Evolutionary conservation across 164 flowering plant species (phyloP).

Genomic region (Euptelea pleiosperma): DNA sequence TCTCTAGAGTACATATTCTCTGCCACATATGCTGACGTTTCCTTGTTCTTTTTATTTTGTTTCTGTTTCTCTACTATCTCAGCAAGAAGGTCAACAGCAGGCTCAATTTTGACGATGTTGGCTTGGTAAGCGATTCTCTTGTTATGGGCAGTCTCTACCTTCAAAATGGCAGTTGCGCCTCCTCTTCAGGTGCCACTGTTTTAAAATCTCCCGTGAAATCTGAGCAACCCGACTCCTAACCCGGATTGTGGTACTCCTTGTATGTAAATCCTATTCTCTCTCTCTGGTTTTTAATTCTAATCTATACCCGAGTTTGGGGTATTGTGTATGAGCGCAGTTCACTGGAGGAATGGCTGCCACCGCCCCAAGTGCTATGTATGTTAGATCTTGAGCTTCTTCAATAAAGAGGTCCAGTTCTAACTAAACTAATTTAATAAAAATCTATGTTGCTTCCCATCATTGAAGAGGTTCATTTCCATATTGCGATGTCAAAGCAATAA

Average conservation of each 20-base stretch:
- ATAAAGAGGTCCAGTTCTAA: conserved; percentile 4
- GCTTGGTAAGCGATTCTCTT: conserved; percentile 81
- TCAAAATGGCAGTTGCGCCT: conserved; percentile 53
- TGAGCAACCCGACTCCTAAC: conserved; percentile 52
- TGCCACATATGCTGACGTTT: not conserved
- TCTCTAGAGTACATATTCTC: not conserved
- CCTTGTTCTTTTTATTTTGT: not conserved
- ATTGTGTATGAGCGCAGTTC: conserved; percentile 6
- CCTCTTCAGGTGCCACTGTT: conserved; percentile 35
- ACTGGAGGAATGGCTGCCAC: conserved; percentile 5
- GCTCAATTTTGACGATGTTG: conserved; percentile 76
- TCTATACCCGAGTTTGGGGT: conserved; percentile 9
- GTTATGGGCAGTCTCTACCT: conserved; percentile 79
- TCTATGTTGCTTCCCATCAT: not conserved
- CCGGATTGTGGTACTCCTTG: not conserved
- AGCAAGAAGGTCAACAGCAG: conserved; percentile 60
- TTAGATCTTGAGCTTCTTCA: not conserved
- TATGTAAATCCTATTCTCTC: conserved; percentile 20
- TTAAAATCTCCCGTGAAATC: conserved; percentile 35
- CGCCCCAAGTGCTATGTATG: not conserved
- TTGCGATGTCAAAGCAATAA: too few relatives aligned
- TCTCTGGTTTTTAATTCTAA: conserved; percentile 7
- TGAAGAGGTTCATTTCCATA: too few relatives aligned
- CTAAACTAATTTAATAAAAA: conserved; percentile 7
- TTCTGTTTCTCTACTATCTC: conserved; percentile 8